phyloP scores from a whole-genome alignment of 768 basidiomycete species.

The Mycena rosella region DNA sequence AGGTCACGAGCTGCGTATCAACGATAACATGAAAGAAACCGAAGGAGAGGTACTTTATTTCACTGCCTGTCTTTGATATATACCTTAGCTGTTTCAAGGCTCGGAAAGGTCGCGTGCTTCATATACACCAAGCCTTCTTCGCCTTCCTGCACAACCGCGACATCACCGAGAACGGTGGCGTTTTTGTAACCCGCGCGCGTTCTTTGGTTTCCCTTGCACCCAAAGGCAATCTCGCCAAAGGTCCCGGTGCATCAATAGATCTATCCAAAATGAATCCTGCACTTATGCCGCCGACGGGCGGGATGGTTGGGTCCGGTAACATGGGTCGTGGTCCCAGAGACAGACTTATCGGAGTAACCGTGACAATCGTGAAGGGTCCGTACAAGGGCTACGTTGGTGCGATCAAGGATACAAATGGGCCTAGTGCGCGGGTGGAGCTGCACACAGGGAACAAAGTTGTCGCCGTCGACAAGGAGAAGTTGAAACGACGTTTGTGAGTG shows the following conservation, averaged over 20 bases:
- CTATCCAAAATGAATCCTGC: slow-evolving; percentile 94
- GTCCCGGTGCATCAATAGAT: slow-evolving; percentile 66
- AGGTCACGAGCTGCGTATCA: slow-evolving; percentile 86
- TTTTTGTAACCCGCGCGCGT: slow-evolving; percentile 92
- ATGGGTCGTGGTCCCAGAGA: slow-evolving; percentile 88
- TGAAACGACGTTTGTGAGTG: slow-evolving; percentile 79
- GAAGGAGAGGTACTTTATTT: slow-evolving; percentile 80
- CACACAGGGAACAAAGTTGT: slow-evolving; percentile 90
- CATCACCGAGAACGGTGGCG: slow-evolving; percentile 89
- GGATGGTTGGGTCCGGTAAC: slow-evolving; percentile 83
- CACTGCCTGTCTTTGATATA: slow-evolving; percentile 24
- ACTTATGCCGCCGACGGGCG: slow-evolving; percentile 70
- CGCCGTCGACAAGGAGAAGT: slow-evolving; percentile 84
- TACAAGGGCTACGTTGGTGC: slow-evolving; percentile 92
- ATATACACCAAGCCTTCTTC: slow-evolving; percentile 94
- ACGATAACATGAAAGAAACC: slow-evolving; percentile 93
- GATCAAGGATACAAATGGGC: slow-evolving; percentile 95
- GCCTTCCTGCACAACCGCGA: slow-evolving; percentile 97
- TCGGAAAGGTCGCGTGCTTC: slow-evolving; percentile 91
- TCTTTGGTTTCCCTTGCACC: slow-evolving; percentile 88
- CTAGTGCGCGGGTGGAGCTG: slow-evolving; percentile 90
- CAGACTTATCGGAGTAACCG: slow-evolving; percentile 82
- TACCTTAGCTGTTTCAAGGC: slow-evolving; percentile 54
- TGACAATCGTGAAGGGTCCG: slow-evolving; percentile 87
- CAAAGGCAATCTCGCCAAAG: slow-evolving; percentile 79